Base-by-base conservation (phyloP, 2,329 filamentous ascomycete species). In the Lanzia echinophila region DNA sequence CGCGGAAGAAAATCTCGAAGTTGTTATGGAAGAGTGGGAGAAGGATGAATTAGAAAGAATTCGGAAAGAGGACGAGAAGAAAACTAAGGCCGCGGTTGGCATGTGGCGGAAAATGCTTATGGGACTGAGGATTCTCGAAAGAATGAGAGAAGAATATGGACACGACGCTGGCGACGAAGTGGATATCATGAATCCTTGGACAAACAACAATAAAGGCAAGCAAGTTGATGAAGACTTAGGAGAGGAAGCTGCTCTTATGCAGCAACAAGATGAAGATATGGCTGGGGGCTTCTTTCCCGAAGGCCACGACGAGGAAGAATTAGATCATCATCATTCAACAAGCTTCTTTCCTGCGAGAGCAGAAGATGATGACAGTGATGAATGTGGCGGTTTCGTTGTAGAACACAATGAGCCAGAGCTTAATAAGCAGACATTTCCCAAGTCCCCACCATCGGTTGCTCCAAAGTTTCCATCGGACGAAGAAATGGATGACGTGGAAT, bases 21-120 rank as follows among this genome's bases (percentile, higher is more conserved):
- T 79, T 33, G 79, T 96, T 1, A 82, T 88, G 67, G 86, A 89
- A 65, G 87, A 91, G 58, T 87, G 95, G 73, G 79, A 83, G 38
- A 85, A 84, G 53, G 87, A 94, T 57, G 87, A 89, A 60, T 82
- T 79, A 5, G 90, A 95, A 68, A 80, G 83, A 50, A 76, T 76
- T 47, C 82, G 86, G 48, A 92, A 90, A 63, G 90, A 95, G 66
- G 85, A 94, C 56, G 86, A 87, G 56, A 96, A 96, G 71, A 79
- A 87, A 7, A 82, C 86, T 49, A 90, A 87, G 58, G 76, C 80
- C 12, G 84, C 87, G 1, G 67, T 97, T 44, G 79, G 79, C 1
- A 81, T 83, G 60, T 99, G 94, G 94, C 81, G 88, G 54, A 95
- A 88, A 69, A 89, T 96, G 62, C 70, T 95, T 13, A 88, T 91